Base-by-base conservation (phyloP, 371 early-diverging fungal genomes). In the Mortierella sp. region DNA sequence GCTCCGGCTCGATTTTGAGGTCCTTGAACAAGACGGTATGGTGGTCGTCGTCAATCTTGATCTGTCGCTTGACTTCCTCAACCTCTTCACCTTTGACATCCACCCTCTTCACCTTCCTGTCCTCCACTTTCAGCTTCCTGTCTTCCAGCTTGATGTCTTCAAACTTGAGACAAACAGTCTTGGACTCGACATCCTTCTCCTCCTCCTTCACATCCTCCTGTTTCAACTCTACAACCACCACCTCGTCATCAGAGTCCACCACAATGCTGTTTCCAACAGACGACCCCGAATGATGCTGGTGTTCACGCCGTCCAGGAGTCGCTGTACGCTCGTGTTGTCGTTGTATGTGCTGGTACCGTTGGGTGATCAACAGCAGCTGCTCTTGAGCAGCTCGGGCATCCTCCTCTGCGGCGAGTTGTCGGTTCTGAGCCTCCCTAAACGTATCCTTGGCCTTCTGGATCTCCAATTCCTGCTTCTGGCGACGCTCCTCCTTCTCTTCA, bases 1-100 rank as follows among this genome's bases (percentile, higher is more conserved):
- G 73, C 26, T 64, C 66, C 8, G 40, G 65, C 44, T 65, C 64
- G n/a, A 47, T 22, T 24, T 73, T 50, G 19, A 19, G 3, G 14
- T 67, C 45, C 39, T 22, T 26, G 10, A n/a, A 34, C 31, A 24
- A 22, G 37, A 22, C 41, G 9, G n/a, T 29, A 7, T 22, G 4
- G 53, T 19, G 22, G 11, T 39, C 4, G 22, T 34, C 40, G 22
- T 65, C 66, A 1, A 29, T 8, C 40, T 72, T 66, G 41, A 71
- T 22, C 3, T 47, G n/a, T 6, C 52, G 40, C 37, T 71, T 43
- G 41, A 39, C 50, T 10, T 68, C 68, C 13, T 45, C 50, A 31
- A 19, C 4, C 10, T 7, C 5, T 16, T 61, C 70, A 4, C 5
- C 34, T 43, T 53, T 70, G 55, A 44, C 50, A 13, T 64, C 64